phyloP scores from a whole-genome alignment of 768 basidiomycete genomes.

The Macrolepiota fuliginosa region DNA sequence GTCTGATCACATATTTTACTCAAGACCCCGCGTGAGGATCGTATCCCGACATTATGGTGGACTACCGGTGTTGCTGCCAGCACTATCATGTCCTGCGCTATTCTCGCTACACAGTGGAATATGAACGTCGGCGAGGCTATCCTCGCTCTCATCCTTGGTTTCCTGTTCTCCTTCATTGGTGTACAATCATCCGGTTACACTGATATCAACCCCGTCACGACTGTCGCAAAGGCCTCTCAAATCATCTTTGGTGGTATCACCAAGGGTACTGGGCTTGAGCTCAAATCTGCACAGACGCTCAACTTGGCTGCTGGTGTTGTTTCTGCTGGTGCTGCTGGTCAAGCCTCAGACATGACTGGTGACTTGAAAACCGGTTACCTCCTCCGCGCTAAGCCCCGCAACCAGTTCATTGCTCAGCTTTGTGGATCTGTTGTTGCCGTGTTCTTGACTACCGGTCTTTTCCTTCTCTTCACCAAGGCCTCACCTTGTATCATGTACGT shows the following conservation, averaged over 20 bases:
- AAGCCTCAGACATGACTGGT: constrained; percentile 63
- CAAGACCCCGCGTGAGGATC: constrained; percentile 47
- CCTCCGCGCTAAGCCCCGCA: constrained; percentile 58
- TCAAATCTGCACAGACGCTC: constrained; percentile 37
- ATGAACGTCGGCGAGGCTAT: constrained; percentile 59
- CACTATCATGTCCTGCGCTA: constrained; percentile 47
- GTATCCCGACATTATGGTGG: constrained; percentile 58
- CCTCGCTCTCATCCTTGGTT: constrained; percentile 56
- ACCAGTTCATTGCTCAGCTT: constrained; percentile 62
- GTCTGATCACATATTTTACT: neutral
- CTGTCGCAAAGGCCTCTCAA: constrained; percentile 62
- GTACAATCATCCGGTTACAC: constrained; percentile 59
- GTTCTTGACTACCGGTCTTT: constrained; percentile 57
- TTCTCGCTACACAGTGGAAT: constrained; percentile 52
- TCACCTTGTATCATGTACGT: constrained; percentile 57
- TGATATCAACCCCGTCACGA: constrained; percentile 60
- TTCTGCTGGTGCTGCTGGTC: constrained; percentile 53
- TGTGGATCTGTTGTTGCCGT: constrained; percentile 57
- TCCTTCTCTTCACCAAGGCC: constrained; percentile 61
- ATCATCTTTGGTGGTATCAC: constrained; percentile 63
- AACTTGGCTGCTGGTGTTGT: constrained; percentile 54
- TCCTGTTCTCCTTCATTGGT: constrained; percentile 67
- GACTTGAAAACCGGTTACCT: constrained; percentile 73
- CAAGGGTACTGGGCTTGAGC: constrained; percentile 39
- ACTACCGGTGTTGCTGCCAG: constrained; percentile 43